Evolutionary conservation across 352 stramenopile species (phyloP), one percentile per base, ranked within the genome.

Genomic region (Globisporangium polare): DNA sequence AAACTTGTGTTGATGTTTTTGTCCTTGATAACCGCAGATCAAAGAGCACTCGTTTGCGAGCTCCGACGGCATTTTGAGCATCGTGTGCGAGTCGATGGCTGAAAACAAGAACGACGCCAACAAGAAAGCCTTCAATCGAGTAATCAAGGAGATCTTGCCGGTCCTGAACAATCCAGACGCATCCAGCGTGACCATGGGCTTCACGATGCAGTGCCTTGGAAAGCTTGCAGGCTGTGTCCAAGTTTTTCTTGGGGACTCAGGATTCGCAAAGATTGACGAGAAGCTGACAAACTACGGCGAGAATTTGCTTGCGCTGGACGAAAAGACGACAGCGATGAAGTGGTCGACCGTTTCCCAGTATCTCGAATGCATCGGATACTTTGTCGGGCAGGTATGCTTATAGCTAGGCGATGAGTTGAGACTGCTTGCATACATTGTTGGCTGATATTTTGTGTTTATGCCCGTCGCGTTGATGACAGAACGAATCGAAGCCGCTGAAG

Each of bases 111-210:
- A 86, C 24, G 75, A 88, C 13, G 45, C 41, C 43, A 71, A 73
- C 26, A 94, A 92, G 57, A 90, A 88, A 47, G 68, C 68, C 12
- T 60, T 92, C 43, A 89, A 92, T 47, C 83, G 77, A 41, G 77
- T 94, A 43, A 53, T 92, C 29, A 91, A 92, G 46, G 80, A 92
- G 20, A 60, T 90, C 35, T 62, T 94, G 5, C 80, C 78, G 0
- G 62, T 80, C 33, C 55, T 94, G 37, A 88, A 68, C 18, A 77
- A 90, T 55, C 63, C 69, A n/a, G 52, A 69, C 20, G 68, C 72
- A 20, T 55, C 69, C 31, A 72, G 65, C 43, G 67, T 69, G 1
- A 66, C 51, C 26, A 69, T 86, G 24, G 64, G 75, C 10, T 89
- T 92, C 35, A 71, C 75, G n/a, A 59, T 94, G 27, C 72, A 83